phyloP scores from a whole-genome alignment of 805 yeast species.

The Wickerhamiella azyma region DNA sequence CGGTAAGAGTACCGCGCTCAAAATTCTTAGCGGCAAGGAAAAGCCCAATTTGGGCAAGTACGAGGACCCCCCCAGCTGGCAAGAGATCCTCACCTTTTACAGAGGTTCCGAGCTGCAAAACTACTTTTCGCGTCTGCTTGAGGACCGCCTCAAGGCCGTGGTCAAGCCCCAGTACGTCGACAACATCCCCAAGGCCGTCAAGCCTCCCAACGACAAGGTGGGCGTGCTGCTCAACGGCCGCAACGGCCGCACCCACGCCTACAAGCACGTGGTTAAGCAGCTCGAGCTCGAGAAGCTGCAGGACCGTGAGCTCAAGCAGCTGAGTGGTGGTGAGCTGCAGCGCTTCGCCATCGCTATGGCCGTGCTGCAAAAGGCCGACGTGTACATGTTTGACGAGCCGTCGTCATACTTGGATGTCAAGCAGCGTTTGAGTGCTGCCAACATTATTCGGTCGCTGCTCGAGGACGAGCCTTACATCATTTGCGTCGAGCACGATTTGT shows the following conservation, averaged over 20 bases:
- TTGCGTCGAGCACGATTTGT: conserved; percentile 97
- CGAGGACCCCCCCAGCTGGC: conserved; percentile 97
- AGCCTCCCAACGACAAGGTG: conserved; percentile 71
- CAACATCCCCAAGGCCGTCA: conserved; percentile 90
- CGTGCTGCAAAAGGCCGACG: conserved; percentile 86
- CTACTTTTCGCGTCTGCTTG: conserved; percentile 84
- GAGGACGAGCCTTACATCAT: conserved; percentile 68
- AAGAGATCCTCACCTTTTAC: conserved; percentile 76
- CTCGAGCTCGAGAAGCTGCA: conserved; percentile 66
- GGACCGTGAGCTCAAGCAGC: conserved; percentile 74
- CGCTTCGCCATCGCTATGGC: conserved; percentile 97
- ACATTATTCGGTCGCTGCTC: conserved; percentile 76
- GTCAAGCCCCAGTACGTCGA: conserved; percentile 98
- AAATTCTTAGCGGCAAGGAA: conserved; percentile 92
- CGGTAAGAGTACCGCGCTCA: conserved; percentile 94
- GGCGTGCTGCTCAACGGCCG: conserved; percentile 69
- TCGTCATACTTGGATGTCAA: conserved; percentile 96
- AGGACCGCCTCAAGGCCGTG: conserved; percentile 89
- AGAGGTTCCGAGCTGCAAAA: conserved; percentile 97
- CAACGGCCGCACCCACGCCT: conserved; percentile 56
- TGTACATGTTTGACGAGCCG: conserved; percentile 98
- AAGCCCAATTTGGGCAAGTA: conserved; percentile 90
- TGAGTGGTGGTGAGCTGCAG: conserved; percentile 98
- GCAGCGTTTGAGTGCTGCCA: conserved; percentile 96
- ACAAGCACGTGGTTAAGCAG: conserved; percentile 48